Base-by-base conservation (phyloP, 2,329 filamentous ascomycete genomes). In the Pyrenochaeta sp. region DNA sequence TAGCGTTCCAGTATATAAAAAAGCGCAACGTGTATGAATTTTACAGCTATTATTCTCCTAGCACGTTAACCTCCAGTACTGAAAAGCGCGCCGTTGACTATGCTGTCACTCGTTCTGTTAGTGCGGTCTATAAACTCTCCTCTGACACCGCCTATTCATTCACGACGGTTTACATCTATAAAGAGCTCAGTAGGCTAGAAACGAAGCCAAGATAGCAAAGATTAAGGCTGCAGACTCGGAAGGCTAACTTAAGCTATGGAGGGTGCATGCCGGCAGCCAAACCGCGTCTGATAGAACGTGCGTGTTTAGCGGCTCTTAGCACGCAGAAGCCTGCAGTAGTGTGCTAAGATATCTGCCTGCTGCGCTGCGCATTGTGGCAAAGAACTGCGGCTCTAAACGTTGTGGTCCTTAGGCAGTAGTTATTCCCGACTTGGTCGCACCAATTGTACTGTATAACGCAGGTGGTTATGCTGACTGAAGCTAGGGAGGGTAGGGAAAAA, bases 131-230 rank as follows among this genome's bases (percentile, higher is more conserved):
- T 9, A 27, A 14, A 54, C 52, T 49, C 52, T 53, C 36, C 17
- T 43, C 33, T 44, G 30, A 40, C 27, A 57, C 21, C 52, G 54
- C 49, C 23, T 61, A 23, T 56, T 49, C 7, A 21, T 54, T 50
- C 23, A 47, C 31, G 37, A 56, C 17, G 37, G 21, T 33, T 39
- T 18, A 37, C 39, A 33, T 51, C 15, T 48, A 14, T 32, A 5
- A 30, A 44, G 21, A 30, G 30, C 40, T 51, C 42, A 29, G 42
- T 48, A 14, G 37, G 37, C 41, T 49, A 46, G 36, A 32, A 46
- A 54, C n/a, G 6, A 51, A 58, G 43, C 41, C n/a, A 23, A 49
- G 39, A 53, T 47, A 15, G 23, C n/a, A 50, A 44, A 53, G 46
- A 35, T 45, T 20, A 54, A 51, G 37, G 51, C 33, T 48, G 45